phyloP scores from a whole-genome alignment of 345 rosid genomes.

The Aquilaria sinensis region DNA sequence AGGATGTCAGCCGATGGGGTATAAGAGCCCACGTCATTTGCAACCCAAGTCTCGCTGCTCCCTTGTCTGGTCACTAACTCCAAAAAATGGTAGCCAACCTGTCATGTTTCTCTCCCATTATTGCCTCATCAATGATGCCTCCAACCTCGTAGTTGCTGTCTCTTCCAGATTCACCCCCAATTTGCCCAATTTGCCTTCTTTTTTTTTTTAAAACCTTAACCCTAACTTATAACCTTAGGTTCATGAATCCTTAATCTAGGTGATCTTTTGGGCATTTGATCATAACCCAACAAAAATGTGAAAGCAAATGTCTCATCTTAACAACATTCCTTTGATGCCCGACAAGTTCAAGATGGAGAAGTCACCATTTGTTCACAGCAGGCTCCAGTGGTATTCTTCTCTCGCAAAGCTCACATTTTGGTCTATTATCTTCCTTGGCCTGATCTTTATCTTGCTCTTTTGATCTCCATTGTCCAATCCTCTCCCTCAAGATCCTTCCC shows the following conservation, averaged over 20 bases:
- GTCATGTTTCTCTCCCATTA: too few species aligned
- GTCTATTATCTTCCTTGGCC: constrained; percentile 68
- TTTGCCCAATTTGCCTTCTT: too few species aligned
- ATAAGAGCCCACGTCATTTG: too few species aligned
- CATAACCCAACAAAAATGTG: constrained; percentile 11
- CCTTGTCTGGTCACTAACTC: too few species aligned
- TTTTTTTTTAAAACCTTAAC: constrained; percentile 16
- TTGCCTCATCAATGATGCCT: too few species aligned
- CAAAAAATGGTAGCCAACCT: too few species aligned
- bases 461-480: constrained; percentile 60
- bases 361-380: constrained; percentile 46
- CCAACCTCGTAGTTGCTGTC: too few species aligned
- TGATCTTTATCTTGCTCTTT: constrained; percentile 77
- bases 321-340: constrained; percentile 74
- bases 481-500: constrained; percentile 64
- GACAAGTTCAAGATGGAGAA: constrained; percentile 98
- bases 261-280: background rate
- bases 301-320: constrained; percentile 78
- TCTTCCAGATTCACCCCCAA: too few species aligned
- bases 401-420: constrained; percentile 74
- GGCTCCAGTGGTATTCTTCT: constrained; percentile 66
- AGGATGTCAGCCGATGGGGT: too few species aligned
- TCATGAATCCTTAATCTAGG: background rate
- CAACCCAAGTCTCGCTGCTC: too few species aligned
- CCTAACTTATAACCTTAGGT: background rate